Evolutionary conservation across 352 stramenopile species (phyloP), one percentile per base, ranked within the genome.

Genomic region (Pythium sukuiense): DNA sequence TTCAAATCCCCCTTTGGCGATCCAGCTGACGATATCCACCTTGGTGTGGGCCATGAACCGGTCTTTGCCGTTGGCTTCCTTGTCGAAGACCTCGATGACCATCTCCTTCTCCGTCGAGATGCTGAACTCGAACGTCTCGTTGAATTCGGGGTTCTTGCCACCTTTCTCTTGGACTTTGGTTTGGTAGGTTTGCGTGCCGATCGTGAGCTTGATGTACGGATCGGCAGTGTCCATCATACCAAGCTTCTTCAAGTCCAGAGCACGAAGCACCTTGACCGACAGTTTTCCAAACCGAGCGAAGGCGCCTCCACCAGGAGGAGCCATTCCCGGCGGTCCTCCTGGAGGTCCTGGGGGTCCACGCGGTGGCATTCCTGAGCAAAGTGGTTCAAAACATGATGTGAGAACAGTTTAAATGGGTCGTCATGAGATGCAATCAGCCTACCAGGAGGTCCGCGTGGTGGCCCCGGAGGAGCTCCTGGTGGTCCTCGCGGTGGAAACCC

Each of bases 71-170:
- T 88, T 79, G 20, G 79, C 79, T 61, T 97, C 93, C 70, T 97
- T 96, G 74, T 98, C 92, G 43, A 93, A 87, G 35, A 98, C 73
- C 60, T 98, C 90, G 18, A 99, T 71, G 46, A 97, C 81, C 29
- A 98, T 63, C 37, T 98, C 91, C 74, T 97, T 98, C 71, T 99
- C 92, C 37, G 90, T 98, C 16, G 85, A 95, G 48, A 99, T 98
- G 60, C 95, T 95, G 70, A 98, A 99, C 53, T 96, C 89, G 74
- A 98, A 98, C 54, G 77, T 88, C 70, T 98, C 89, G 43, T 98
- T 97, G 83, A 95, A 98, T 65, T 97, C 86, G 13, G 94, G 94
- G 29, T 95, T 97, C 71, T 97, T 97, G 43, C 95, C 91, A 39
- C 92, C 91, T 67, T 97, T 94, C 66, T 89, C 82, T 54, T 97